Evolutionary conservation across 2,329 filamentous ascomycete genomes (phyloP).

Genomic region (Sarocladium strictum): DNA sequence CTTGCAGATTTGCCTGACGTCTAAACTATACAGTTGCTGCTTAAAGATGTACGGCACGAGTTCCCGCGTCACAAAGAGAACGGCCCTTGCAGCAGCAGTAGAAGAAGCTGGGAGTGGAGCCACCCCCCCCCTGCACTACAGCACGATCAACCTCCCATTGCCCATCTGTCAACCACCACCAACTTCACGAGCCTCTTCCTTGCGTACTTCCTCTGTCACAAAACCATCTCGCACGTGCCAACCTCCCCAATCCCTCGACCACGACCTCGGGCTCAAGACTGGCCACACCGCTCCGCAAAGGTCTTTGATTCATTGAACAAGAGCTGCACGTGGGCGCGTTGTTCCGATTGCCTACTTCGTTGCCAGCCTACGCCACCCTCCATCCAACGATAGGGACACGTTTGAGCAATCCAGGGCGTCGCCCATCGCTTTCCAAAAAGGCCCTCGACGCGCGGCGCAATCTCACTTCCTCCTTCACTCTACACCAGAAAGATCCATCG

Average conservation of each 20-base stretch:
- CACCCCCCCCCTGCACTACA: background rate
- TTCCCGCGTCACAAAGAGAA: background rate
- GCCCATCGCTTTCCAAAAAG: background rate
- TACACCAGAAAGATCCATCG: background rate
- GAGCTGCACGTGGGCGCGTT: too few relatives aligned
- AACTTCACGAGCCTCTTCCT: background rate
- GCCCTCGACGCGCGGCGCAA: conserved; percentile 9
- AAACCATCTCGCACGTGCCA: too few relatives aligned
- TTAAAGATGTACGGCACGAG: too few relatives aligned
- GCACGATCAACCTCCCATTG: background rate
- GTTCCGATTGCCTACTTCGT: too few relatives aligned
- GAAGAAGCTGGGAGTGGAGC: background rate
- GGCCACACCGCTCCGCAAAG: too few relatives aligned
- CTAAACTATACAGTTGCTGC: too few relatives aligned
- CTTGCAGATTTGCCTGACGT: too few relatives aligned
- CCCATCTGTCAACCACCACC: background rate
- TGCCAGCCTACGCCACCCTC: conserved; percentile 3
- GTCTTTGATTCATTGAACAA: too few relatives aligned
- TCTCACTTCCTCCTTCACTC: conserved; percentile 6
- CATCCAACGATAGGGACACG: conserved; percentile 15
- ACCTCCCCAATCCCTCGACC: too few relatives aligned
- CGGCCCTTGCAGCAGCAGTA: background rate
- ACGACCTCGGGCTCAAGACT: too few relatives aligned
- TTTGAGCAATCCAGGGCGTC: conserved; percentile 13
- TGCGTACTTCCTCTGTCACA: too few relatives aligned